Percentiles rank a stretch among this genome's conserved stretches.
phyloP scores from a whole-genome alignment of 108 stramenopile genomes.

The Nitzschia sp. region DNA sequence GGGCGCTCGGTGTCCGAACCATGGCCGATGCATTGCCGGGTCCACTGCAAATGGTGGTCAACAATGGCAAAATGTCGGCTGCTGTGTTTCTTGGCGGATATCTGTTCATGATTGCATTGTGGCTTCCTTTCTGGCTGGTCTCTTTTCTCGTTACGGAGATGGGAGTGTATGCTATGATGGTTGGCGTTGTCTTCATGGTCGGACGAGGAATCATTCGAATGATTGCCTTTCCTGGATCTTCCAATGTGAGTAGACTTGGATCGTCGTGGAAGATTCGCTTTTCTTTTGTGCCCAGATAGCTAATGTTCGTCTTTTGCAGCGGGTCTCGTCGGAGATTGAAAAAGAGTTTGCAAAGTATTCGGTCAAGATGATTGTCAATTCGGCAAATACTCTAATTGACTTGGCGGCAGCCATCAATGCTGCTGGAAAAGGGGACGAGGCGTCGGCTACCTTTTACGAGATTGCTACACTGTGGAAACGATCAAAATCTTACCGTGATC shows the following conservation, averaged over 20 bases:
- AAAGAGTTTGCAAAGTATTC: constrained; percentile 80
- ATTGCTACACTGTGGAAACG: constrained; percentile 62
- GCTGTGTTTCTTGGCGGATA: constrained; percentile 36
- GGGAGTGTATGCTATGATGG: constrained; percentile 53
- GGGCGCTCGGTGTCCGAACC: constrained; percentile 29
- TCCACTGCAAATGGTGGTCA: constrained; percentile 31
- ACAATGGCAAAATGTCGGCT: constrained; percentile 50
- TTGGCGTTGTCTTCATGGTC: constrained; percentile 36
- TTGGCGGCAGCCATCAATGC: constrained; percentile 32
- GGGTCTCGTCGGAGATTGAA: constrained; percentile 75
- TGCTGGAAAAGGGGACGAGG: neutral
- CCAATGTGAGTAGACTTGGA: constrained; percentile 22
- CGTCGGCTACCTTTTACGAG: constrained; percentile 29
- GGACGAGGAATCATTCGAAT: constrained; percentile 72
- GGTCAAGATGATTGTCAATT: constrained; percentile 67
- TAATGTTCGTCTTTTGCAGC: constrained; percentile 4
- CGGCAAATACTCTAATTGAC: constrained; percentile 47
- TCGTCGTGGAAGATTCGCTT: neutral
- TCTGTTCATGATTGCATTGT: constrained; percentile 37
- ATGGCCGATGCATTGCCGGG: constrained; percentile 50
- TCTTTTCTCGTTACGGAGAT: constrained; percentile 64
- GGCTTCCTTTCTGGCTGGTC: constrained; percentile 60
- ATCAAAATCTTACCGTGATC: constrained; percentile 59
- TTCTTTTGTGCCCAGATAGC: neutral
- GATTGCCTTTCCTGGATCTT: constrained; percentile 86